Evolutionary conservation across 2,329 filamentous ascomycete species (phyloP).

Genomic region (Ceratocystis variospora): DNA sequence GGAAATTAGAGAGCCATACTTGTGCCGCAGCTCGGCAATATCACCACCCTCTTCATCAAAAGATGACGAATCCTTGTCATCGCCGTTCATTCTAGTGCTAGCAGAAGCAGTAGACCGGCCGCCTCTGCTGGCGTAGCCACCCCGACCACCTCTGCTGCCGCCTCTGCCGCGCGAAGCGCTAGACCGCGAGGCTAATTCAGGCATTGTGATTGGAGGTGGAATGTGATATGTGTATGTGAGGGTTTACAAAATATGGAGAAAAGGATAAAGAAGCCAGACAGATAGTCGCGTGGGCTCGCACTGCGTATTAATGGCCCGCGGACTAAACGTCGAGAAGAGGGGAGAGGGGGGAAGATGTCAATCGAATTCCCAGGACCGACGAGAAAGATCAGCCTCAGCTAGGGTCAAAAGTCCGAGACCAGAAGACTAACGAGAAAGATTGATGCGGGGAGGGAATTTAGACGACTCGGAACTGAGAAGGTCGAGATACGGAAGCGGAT

Average conservation of each 20-base stretch:
- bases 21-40: constrained; percentile 80
- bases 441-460: not conserved
- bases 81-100: constrained; percentile 51
- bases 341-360: not conserved
- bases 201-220: constrained; percentile 45
- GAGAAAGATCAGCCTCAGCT: too few species aligned
- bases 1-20: constrained; percentile 64
- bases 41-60: constrained; percentile 68
- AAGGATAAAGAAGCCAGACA: constrained; percentile 18
- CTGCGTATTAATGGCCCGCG: constrained; percentile 19
- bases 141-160: constrained; percentile 72
- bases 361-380: too few species aligned
- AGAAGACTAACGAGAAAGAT: too few species aligned
- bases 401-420: too few species aligned
- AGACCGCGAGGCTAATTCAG: constrained; percentile 80
- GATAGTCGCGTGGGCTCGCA: constrained; percentile 23
- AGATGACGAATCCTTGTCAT: constrained; percentile 47
- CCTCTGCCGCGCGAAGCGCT: constrained; percentile 78
- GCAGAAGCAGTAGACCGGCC: constrained; percentile 45
- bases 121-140: constrained; percentile 58
- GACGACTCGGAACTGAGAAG: constrained; percentile 21
- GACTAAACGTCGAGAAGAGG: constrained; percentile 19
- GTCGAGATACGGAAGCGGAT: constrained; percentile 20
- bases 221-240: constrained; percentile 27
- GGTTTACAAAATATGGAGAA: constrained; percentile 21